Evolutionary conservation across 805 yeast genomes (phyloP), one percentile per base, ranked within the genome.

Genomic region (Pichia deserticola): DNA sequence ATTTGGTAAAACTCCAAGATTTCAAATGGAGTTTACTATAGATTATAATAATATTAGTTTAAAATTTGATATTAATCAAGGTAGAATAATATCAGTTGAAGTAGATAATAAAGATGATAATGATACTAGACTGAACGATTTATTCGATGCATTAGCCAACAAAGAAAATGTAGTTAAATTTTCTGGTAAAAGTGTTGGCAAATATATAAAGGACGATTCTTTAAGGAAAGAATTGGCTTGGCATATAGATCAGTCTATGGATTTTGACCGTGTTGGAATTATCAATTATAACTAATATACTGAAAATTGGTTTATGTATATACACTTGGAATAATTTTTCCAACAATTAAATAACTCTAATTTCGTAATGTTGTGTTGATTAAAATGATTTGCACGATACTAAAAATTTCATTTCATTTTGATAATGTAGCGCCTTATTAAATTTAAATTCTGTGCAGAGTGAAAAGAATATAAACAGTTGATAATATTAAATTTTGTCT

Each of bases 1-100:
- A 36, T 89, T 69, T 63, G 90, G 89, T 1, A 70, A 74, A 25
- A 84, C 96, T 0, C 97, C 97, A 0, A 73, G 71, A 51, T 93
- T 92, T 62, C 71, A 75, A 39, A 80, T 86, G 51, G 68, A 73
- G 32, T 79, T 86, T 51, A 58, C 60, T 1, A 61, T 85, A 20
- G 59, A 58, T 3, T 65, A 69, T 40, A 63, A 63, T 0, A 62
- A 66, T 5, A 27, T 55, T 8, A 46, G 38, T 54, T 61, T 51
- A 63, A 69, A 11, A 54, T 72, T 55, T 48, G 44, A 15, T 76
- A 81, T 89, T 4, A 82, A 75, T 6, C 80, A 77, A 51, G 86
- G 86, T 0, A 29, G 47, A 1, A 45, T 64, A 5, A 42, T 45
- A 3, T 51, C 51, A 6, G 33, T 60, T 11, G 52, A 49, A 6